Percentiles rank a stretch among this genome's conserved stretches.
These are phyloP conservation scores for Fusarium sp. DNA, from an alignment of 2,329 filamentous ascomycete genomes.

Conservation along the genomic window DNA sequence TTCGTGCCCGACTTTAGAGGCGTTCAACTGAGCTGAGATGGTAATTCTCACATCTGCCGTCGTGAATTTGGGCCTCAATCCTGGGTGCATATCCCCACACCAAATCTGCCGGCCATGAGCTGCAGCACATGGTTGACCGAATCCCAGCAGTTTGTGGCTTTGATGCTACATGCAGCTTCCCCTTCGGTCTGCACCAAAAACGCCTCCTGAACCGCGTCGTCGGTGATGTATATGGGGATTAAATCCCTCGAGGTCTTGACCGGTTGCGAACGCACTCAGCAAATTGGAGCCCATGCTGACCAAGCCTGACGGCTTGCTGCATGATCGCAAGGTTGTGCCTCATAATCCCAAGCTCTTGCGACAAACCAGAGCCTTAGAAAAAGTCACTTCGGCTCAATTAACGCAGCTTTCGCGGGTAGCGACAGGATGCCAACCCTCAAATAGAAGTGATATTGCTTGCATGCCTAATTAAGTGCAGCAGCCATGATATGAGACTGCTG, in stretches of 20 bases:
- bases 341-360: constrained; percentile 10
- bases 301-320: constrained; percentile 35
- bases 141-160: constrained; percentile 31
- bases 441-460: constrained; percentile 26
- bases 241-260: constrained; percentile 37
- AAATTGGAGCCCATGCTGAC: constrained; percentile 34
- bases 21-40: constrained; percentile 21
- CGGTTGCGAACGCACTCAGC: constrained; percentile 32
- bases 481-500: constrained; percentile 16
- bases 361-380: constrained; percentile 8
- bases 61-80: constrained; percentile 35
- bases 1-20: constrained; percentile 28
- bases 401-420: constrained; percentile 28
- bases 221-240: constrained; percentile 31
- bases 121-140: constrained; percentile 23
- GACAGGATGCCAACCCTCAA: constrained; percentile 14
- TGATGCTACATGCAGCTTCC: constrained; percentile 33
- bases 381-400: constrained; percentile 28
- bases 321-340: constrained; percentile 41
- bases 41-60: constrained; percentile 10
- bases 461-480: constrained; percentile 32
- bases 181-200: constrained; percentile 38
- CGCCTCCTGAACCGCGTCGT: constrained; percentile 37
- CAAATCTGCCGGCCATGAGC: constrained; percentile 13
- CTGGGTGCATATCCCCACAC: constrained; percentile 17